Percentiles rank a stretch among this genome's conserved stretches.
phyloP scores from a whole-genome alignment of 2,329 filamentous ascomycete genomes.

The Lachnellula arida region DNA sequence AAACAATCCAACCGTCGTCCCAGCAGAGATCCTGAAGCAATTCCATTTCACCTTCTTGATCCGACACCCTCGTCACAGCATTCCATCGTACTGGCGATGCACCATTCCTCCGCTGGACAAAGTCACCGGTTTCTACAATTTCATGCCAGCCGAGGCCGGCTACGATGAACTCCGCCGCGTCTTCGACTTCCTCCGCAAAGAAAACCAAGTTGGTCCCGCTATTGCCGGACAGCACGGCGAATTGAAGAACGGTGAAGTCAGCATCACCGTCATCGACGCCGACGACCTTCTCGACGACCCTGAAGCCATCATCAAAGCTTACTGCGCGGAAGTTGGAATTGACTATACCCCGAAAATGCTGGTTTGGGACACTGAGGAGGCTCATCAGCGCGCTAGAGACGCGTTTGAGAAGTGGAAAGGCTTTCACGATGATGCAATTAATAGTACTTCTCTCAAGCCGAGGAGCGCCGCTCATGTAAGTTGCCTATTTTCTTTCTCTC shows the following conservation, averaged over 20 bases:
- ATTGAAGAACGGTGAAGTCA: slow-evolving; percentile 38
- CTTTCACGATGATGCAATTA: slow-evolving; percentile 92
- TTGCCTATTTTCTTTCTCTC: slow-evolving; percentile 7
- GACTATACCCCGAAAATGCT: slow-evolving; percentile 76
- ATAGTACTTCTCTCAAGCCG: slow-evolving; percentile 71
- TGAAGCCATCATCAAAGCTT: slow-evolving; percentile 66
- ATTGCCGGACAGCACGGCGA: slow-evolving; percentile 43
- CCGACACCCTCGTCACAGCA: slow-evolving; percentile 85
- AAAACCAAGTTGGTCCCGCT: slow-evolving; percentile 65
- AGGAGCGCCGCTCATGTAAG: slow-evolving; percentile 59
- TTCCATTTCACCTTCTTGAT: slow-evolving; percentile 98
- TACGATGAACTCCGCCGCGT: slow-evolving; percentile 82
- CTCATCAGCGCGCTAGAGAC: slow-evolving; percentile 61
- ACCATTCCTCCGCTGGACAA: slow-evolving; percentile 80
- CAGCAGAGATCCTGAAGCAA: slow-evolving; percentile 63
- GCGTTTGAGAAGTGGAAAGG: slow-evolving; percentile 96
- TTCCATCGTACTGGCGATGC: slow-evolving; percentile 93
- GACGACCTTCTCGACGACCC: slow-evolving; percentile 91
- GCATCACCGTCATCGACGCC: slow-evolving; percentile 85
- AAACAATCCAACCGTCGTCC: slow-evolving; percentile 81
- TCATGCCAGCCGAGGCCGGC: slow-evolving; percentile 83
- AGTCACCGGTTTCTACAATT: slow-evolving; percentile 79
- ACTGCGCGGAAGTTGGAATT: slow-evolving; percentile 77
- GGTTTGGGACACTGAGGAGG: slow-evolving; percentile 72
- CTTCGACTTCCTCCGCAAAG: slow-evolving; percentile 75